Conservation (phyloP, 2,329 filamentous ascomycete species). For the Graphilbum sp. region DNA sequence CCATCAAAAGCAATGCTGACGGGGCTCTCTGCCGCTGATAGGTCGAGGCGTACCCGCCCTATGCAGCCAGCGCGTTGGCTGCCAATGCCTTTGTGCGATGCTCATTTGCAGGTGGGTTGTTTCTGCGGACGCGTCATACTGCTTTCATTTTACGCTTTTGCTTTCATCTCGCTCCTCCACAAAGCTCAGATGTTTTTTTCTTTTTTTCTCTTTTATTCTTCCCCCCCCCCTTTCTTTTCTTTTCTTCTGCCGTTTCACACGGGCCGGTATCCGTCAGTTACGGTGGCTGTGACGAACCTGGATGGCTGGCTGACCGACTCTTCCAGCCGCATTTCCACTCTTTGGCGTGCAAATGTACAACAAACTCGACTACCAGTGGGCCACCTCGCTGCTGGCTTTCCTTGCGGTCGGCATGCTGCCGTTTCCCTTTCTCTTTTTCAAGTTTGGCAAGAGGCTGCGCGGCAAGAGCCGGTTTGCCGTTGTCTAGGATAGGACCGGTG, state of each 20-base stretch:
- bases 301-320: too few relatives aligned
- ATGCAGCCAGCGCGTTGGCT: slow-evolving; percentile 63
- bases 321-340: slow-evolving; percentile 52
- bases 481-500: too few relatives aligned
- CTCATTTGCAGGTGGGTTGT: slow-evolving; percentile 47
- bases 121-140: too few relatives aligned
- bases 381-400: slow-evolving; percentile 43
- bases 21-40: too few relatives aligned
- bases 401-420: slow-evolving; percentile 45
- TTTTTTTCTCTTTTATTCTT: neutral
- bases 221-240: neutral
- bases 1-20: too few relatives aligned
- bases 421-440: slow-evolving; percentile 48
- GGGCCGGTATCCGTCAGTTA: too few relatives aligned
- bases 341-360: slow-evolving; percentile 62
- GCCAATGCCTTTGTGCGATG: slow-evolving; percentile 71
- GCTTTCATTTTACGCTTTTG: too few relatives aligned
- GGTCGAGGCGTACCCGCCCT: slow-evolving; percentile 61
- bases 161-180: too few relatives aligned
- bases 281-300: too few relatives aligned
- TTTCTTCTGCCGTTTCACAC: neutral
- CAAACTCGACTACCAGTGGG: slow-evolving; percentile 55
- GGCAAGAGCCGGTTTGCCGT: slow-evolving; percentile 36
- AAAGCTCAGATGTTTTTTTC: too few relatives aligned
- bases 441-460: slow-evolving; percentile 40